Evolutionary conservation across 257 asterid species (phyloP).

Genomic region (Leptodermis oblonga): DNA sequence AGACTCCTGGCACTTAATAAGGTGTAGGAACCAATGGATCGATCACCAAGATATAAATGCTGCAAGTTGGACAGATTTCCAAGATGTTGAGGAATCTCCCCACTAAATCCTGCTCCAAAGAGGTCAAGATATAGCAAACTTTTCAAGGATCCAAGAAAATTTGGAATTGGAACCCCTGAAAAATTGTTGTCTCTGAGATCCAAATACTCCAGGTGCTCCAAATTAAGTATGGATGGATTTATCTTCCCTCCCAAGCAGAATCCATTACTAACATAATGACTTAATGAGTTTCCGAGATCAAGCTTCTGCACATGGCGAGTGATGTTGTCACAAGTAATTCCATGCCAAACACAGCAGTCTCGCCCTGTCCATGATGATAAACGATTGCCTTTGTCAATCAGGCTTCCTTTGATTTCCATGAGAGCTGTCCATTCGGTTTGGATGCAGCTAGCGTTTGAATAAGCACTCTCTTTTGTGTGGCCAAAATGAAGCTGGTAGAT

Average conservation of each 20-base stretch:
- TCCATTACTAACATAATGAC: no score
- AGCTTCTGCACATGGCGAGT: slow-evolving; percentile 14
- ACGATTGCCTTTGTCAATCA: neutral
- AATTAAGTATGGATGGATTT: slow-evolving; percentile 15
- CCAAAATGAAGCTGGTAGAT: neutral
- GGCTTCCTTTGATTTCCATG: neutral
- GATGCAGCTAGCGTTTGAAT: neutral
- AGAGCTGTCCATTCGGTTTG: neutral
- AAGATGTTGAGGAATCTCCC: slow-evolving; percentile 17
- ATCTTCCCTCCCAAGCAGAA: slow-evolving; percentile 20
- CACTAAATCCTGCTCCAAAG: neutral
- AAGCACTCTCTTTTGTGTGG: neutral
- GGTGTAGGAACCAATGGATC: no score
- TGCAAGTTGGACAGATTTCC: no score
- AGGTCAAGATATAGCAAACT: neutral
- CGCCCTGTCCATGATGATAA: neutral
- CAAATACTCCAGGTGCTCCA: slow-evolving; percentile 12
- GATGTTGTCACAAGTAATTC: slow-evolving; percentile 12
- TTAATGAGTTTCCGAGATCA: no score
- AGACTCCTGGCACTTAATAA: no score
- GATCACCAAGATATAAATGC: no score
- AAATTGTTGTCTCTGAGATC: no score
- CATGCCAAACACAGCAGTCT: neutral
- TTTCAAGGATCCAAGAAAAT: no score
- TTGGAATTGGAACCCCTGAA: no score